Evolutionary conservation across 2,329 filamentous ascomycete species (phyloP).

Genomic region (Colletotrichum camelliae): DNA sequence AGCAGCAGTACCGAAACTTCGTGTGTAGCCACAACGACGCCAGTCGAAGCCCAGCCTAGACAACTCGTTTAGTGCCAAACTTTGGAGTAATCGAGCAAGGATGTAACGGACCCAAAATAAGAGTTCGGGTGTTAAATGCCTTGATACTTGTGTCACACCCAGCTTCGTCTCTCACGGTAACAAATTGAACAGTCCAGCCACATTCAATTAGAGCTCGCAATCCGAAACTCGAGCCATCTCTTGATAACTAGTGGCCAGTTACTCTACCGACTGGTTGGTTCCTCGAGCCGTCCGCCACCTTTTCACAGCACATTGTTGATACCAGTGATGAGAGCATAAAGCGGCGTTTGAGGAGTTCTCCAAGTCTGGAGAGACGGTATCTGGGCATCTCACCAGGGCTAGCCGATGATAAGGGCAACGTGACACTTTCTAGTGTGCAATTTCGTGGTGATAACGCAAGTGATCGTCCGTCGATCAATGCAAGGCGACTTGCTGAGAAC

Average conservation of each 20-base stretch:
- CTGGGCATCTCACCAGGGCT: neutral
- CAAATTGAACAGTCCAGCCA: neutral
- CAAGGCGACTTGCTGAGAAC: neutral
- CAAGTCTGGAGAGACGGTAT: neutral
- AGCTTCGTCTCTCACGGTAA: neutral
- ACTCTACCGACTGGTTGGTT: neutral
- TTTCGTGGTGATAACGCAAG: neutral
- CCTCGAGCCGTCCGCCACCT: neutral
- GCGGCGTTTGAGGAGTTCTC: neutral
- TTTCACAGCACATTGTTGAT: neutral
- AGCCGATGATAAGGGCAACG: neutral
- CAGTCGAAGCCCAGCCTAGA: neutral
- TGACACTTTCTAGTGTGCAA: neutral
- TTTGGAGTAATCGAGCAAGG: neutral
- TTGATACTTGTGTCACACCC: neutral
- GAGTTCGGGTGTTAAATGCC: neutral
- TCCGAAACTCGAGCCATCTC: neutral
- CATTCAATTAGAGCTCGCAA: neutral
- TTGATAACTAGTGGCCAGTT: neutral
- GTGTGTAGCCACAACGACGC: neutral
- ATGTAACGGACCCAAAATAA: neutral
- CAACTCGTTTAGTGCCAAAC: neutral
- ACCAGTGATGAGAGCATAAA: neutral
- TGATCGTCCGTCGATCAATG: conserved; percentile 12
- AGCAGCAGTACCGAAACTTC: neutral